Conservation (phyloP, 23 red algal genomes). For the Gracilaria gracilis region DNA sequence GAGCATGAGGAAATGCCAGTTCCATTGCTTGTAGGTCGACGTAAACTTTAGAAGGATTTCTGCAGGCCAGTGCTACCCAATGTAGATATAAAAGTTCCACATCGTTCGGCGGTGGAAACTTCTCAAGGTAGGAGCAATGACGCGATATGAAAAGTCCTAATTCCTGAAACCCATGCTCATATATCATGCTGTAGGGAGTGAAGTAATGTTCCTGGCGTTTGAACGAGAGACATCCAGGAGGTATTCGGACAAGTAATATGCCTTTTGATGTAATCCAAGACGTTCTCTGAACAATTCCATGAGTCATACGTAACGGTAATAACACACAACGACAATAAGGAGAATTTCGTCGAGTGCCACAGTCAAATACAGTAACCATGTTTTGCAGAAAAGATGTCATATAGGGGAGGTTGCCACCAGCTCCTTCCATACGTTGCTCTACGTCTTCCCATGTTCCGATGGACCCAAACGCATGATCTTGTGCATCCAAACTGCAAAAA, state of each 20-base stretch:
- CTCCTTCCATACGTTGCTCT: conserved; percentile 2
- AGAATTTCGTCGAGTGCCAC: too few species aligned
- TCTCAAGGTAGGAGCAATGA: conserved; percentile 1
- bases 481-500: conserved; percentile 2
- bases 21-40: not conserved
- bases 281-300: too few species aligned
- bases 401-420: conserved; percentile 1
- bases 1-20: conserved; percentile 18
- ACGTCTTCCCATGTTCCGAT: not conserved
- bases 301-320: too few species aligned
- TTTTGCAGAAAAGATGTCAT: not conserved
- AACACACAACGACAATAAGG: too few species aligned
- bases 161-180: not conserved
- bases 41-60: not conserved
- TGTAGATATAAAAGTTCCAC: conserved; percentile 23
- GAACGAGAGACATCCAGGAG: conserved; percentile 1
- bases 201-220: not conserved
- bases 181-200: not conserved
- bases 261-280: conserved; percentile 1
- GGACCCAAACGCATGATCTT: not conserved
- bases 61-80: conserved; percentile 1
- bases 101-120: conserved; percentile 3
- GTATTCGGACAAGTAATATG: not conserved
- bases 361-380: conserved; percentile 25
- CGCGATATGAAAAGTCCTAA: not conserved